Evolutionary conservation across 768 basidiomycete species (phyloP), one percentile per base, ranked within the genome.

Genomic region (Lactarius trivialis): DNA sequence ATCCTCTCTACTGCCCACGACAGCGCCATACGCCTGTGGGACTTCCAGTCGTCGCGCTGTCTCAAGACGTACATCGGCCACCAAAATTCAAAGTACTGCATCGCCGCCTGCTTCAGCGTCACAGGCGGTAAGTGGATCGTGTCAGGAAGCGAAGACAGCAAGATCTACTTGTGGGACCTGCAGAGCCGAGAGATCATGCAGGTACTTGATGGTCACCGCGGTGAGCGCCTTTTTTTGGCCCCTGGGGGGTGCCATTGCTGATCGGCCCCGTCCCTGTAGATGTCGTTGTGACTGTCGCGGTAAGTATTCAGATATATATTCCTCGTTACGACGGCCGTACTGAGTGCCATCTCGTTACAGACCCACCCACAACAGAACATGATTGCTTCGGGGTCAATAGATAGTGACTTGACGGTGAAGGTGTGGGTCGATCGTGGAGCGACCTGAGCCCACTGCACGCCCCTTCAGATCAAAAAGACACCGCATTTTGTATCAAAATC

Each of bases 1-100:
- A 89, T 99, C 56, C 81, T 99, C 56, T 93, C 93, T 1, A 91
- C 93, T 0, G 91, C 96, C 0, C 89, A 98, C 70, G 94, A 98
- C 70, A 92, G 87, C 61, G 88, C 89, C 0, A 92, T 98, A 65
- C 86, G 96, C 1, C 77, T 99, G 4, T 98, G 96, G 94, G 92
- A 97, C 70, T 96, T 93, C 72, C 91, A 95, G 65, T 89, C 88
- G 0, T 88, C 91, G 0, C 86, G 90, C 58, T 91, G 91, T 67
- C 76, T 98, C 26, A 98, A 98, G 75, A 93, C 94, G 1, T 93
- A 94, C 73, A 78, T 77, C 5, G 92, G 93, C 1, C 93, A 96
- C 71, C 75, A 76, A 17, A 96, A 94, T 73, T 76, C 84, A 28
- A 89, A 88, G 71, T 96, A 86, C 69, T 94, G 91, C 68, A 87